Evolutionary conservation across 495 filamentous ascomycete species (phyloP).

Genomic region (Aspergillus nidulans): DNA sequence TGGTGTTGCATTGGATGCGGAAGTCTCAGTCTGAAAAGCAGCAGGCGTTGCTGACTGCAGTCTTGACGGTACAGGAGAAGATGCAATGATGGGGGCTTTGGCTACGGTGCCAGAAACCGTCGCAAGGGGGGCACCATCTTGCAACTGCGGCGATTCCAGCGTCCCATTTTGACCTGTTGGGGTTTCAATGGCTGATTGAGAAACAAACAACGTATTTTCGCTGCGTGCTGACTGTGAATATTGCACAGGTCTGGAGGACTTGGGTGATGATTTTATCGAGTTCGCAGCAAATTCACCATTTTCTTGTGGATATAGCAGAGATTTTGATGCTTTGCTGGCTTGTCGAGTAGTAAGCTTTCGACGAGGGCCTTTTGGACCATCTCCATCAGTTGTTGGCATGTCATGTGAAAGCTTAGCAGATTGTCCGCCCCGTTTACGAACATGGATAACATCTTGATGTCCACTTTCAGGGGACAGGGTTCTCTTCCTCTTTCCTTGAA

Average conservation of each 20-base stretch:
- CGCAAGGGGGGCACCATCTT: neutral
- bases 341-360: neutral
- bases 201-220: neutral
- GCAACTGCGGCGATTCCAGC: neutral
- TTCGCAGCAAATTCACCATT: neutral
- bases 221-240: no score
- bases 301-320: neutral
- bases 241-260: no score
- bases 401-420: neutral
- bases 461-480: conserved; percentile 1
- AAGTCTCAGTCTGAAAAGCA: neutral
- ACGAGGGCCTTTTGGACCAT: conserved; percentile 1
- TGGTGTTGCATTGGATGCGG: neutral
- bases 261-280: neutral
- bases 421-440: neutral
- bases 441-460: neutral
- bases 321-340: neutral
- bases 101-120: no score
- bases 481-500: conserved; percentile 14
- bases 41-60: neutral
- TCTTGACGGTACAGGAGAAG: neutral
- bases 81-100: neutral
- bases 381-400: neutral
- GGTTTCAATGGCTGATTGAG: neutral
- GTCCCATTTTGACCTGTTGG: neutral